Evolutionary conservation across 2,329 filamentous ascomycete species (phyloP).

Genomic region (Xylaria sp.): DNA sequence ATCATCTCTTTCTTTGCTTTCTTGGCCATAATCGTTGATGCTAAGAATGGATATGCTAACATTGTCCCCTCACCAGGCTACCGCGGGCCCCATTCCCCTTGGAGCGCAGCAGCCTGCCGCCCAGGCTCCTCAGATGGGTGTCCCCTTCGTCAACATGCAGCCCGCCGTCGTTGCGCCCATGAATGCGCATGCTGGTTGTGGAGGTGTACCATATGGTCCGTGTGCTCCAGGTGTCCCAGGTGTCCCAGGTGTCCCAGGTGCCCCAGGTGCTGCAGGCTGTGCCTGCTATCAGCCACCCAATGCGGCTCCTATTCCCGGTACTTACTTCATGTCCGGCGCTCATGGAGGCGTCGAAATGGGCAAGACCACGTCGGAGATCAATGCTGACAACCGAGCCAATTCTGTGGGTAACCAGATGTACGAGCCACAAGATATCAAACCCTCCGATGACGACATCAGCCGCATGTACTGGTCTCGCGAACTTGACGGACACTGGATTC

Average conservation of each 20-base stretch:
- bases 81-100: constrained; percentile 20
- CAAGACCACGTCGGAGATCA: constrained; percentile 44
- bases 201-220: no score
- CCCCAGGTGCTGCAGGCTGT: neutral
- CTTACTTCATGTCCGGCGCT: constrained; percentile 11
- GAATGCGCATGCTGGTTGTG: neutral
- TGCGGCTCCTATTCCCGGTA: neutral
- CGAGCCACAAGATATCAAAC: constrained; percentile 59
- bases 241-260: neutral
- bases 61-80: neutral
- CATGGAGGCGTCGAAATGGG: constrained; percentile 34
- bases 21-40: no score
- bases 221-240: constrained; percentile 18
- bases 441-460: constrained; percentile 53
- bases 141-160: constrained; percentile 1
- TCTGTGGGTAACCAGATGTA: constrained; percentile 46
- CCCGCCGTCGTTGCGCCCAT: constrained; percentile 10
- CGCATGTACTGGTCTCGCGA: constrained; percentile 59
- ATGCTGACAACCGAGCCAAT: constrained; percentile 44
- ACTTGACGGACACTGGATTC: constrained; percentile 54
- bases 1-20: no score
- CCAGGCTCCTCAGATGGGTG: no score
- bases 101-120: constrained; percentile 17
- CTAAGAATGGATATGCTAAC: constrained; percentile 19
- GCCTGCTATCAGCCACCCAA: constrained; percentile 3